Evolutionary conservation across 2,329 filamentous ascomycete genomes (phyloP), one percentile per base, ranked within the genome.

Genomic region (Calonectria crousiana): DNA sequence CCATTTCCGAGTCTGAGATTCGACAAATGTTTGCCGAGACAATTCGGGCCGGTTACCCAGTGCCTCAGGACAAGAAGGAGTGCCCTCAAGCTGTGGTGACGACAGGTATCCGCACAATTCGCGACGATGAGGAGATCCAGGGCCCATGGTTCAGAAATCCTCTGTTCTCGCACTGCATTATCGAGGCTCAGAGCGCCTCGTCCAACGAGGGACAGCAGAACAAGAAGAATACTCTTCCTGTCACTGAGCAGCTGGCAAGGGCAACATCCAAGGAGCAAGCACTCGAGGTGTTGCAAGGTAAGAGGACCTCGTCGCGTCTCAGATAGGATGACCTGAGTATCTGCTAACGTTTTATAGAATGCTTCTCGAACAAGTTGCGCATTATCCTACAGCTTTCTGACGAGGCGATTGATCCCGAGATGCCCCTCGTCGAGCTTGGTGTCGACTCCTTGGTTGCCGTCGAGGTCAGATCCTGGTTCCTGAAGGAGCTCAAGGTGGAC

Each of bases 401-500:
- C 18, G 6, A 36, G 4, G 20, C 11, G 13, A 38, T 60, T 16
- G 53, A 60, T 2, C 20, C 32, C 6, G 13, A 14, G 30, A 26
- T 10, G 8, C 53, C 53, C 4, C 32, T 60, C 1, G 9, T 60
- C 11, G 65, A 56, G 11, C 65, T 67, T n/a, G 65, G 65, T 16
- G 28, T 67, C 10, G 65, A 67, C 32, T 67, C 65, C 8, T 14
- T 56, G 18, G 65, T 67, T 30, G 65, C 65, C 0, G 65, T 56
- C 0, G 81, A 82, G 82, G 86, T 87, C 2, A 84, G 88, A 2
- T 82, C 86, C 1, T 91, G 89, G 89, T 89, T 90, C 75, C 64
- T 86, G 30, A 88, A 88, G 66, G 81, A 87, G 18, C 64, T 81
- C 0, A 76, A 85, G 0, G 80, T 86, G 0, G 86, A 90, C 58